These are phyloP conservation scores for Barnettozyma siamensis DNA, from an alignment of 805 yeast species.

Conservation along the genomic window DNA sequence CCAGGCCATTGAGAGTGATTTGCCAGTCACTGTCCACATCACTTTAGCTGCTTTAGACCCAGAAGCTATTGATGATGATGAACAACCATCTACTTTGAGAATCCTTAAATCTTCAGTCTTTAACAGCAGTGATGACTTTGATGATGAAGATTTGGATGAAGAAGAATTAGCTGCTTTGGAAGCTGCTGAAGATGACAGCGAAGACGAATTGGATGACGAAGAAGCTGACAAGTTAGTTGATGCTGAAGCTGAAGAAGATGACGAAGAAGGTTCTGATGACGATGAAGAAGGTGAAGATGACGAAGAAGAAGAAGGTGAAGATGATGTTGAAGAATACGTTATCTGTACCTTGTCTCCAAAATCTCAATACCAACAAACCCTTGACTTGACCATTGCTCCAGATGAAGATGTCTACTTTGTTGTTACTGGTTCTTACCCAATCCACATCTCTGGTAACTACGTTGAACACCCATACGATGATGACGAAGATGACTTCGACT, in stretches of 20 bases:
- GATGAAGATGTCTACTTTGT: constrained; percentile 92
- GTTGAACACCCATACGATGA: constrained; percentile 92
- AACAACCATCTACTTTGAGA: constrained; percentile 84
- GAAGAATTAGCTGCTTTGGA: constrained; percentile 38
- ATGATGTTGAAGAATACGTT: constrained; percentile 76
- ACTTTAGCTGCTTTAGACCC: constrained; percentile 97
- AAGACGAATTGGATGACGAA: constrained; percentile 43
- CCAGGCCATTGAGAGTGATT: constrained; percentile 79
- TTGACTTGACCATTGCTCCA: constrained; percentile 86
- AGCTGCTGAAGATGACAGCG: too few species aligned
- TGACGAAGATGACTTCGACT: constrained; percentile 41
- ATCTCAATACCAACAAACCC: constrained; percentile 77
- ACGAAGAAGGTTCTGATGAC: constrained; percentile 41
- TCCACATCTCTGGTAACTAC: constrained; percentile 91
- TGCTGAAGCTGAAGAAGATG: constrained; percentile 46
- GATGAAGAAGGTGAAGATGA: constrained; percentile 26
- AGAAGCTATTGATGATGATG: constrained; percentile 71
- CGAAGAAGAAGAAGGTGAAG: constrained; percentile 58
- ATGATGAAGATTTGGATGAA: constrained; percentile 39
- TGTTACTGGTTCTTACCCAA: constrained; percentile 92
- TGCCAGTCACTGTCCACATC: constrained; percentile 84
- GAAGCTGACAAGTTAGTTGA: too few species aligned
- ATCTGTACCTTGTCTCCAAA: constrained; percentile 89
- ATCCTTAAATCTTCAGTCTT: constrained; percentile 60
- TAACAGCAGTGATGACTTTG: constrained; percentile 30